Percentiles rank a stretch among this genome's conserved stretches.
phyloP scores from a whole-genome alignment of 495 filamentous ascomycete species.

The Hypoxylon lenormandii region DNA sequence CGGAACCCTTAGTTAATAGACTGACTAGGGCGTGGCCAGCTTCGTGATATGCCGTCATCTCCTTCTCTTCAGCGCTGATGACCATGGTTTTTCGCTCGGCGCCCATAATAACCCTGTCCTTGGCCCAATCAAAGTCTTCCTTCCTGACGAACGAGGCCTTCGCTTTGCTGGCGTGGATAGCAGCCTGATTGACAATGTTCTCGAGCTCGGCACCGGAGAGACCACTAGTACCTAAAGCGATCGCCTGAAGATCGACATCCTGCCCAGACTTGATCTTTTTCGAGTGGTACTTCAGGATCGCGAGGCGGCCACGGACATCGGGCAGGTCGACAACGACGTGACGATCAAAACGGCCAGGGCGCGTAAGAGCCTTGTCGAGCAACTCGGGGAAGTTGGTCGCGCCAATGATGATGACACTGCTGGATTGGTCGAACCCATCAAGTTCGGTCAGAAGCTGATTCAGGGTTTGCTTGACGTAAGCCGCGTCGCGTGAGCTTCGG shows the following conservation, averaged over 20 bases:
- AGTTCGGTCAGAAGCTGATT: slow-evolving; percentile 98
- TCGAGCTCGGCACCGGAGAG: slow-evolving; percentile 96
- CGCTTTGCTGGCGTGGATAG: slow-evolving; percentile 85
- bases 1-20: slow-evolving; percentile 75
- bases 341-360: slow-evolving; percentile 95
- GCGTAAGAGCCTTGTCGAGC: slow-evolving; percentile 92
- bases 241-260: slow-evolving; percentile 82
- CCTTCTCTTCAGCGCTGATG: slow-evolving; percentile 83
- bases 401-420: slow-evolving; percentile 91
- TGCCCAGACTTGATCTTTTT: slow-evolving; percentile 81
- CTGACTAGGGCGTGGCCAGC: slow-evolving; percentile 93
- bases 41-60: slow-evolving; percentile 97
- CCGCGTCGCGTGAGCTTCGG: slow-evolving; percentile 89
- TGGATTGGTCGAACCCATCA: slow-evolving; percentile 94
- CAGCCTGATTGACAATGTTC: slow-evolving; percentile 96
- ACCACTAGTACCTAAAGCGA: slow-evolving; percentile 87
- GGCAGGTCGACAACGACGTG: slow-evolving; percentile 88
- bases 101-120: slow-evolving; percentile 98
- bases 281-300: slow-evolving; percentile 91
- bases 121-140: slow-evolving; percentile 93
- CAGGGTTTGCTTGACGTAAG: slow-evolving; percentile 96
- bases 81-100: slow-evolving; percentile 88
- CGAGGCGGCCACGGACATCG: slow-evolving; percentile 92
- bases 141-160: slow-evolving; percentile 78
- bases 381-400: slow-evolving; percentile 96